A percentile compares a stretch with the other conserved stretches of the same genome.
Conservation (phyloP, 108 stramenopile species). For the Pseudonitzschia multiseries region DNA sequence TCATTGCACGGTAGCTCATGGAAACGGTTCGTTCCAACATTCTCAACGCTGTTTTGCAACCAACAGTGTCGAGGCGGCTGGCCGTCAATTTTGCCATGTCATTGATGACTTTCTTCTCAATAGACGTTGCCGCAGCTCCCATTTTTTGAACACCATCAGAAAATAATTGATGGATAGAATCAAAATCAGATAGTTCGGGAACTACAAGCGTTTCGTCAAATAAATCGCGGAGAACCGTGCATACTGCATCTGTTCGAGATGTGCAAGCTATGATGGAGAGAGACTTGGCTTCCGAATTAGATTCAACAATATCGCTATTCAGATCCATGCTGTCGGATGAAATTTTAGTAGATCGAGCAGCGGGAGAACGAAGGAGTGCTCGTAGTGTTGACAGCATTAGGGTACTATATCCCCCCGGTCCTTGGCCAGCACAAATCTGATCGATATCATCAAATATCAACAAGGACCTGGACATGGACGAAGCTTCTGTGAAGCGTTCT, state of each 20-base stretch:
- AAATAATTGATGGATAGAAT: slow-evolving; percentile 50
- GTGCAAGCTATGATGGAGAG: slow-evolving; percentile 67
- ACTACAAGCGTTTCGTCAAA: slow-evolving; percentile 78
- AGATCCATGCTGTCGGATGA: slow-evolving; percentile 56
- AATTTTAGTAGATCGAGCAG: slow-evolving; percentile 32
- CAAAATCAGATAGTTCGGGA: slow-evolving; percentile 47
- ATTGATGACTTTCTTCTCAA: background rate
- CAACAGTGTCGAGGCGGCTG: slow-evolving; percentile 46
- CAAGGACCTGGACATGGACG: slow-evolving; percentile 61
- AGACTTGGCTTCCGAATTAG: slow-evolving; percentile 38
- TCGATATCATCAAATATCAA: slow-evolving; percentile 80
- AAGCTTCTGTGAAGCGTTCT: slow-evolving; percentile 63
- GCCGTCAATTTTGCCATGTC: slow-evolving; percentile 50
- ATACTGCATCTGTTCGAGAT: slow-evolving; percentile 68
- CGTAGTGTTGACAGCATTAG: slow-evolving; percentile 78
- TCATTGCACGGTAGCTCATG: slow-evolving; percentile 15
- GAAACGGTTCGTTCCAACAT: slow-evolving; percentile 65
- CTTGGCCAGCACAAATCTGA: slow-evolving; percentile 65
- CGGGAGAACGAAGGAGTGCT: slow-evolving; percentile 70
- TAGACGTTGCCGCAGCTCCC: slow-evolving; percentile 27
- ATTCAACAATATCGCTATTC: slow-evolving; percentile 8
- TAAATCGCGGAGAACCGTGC: slow-evolving; percentile 55
- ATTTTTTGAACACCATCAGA: slow-evolving; percentile 39
- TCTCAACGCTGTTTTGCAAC: slow-evolving; percentile 69
- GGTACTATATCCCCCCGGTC: slow-evolving; percentile 64